Conservation (phyloP, 31 red algal species). For the Porphyra umbilicalis region DNA sequence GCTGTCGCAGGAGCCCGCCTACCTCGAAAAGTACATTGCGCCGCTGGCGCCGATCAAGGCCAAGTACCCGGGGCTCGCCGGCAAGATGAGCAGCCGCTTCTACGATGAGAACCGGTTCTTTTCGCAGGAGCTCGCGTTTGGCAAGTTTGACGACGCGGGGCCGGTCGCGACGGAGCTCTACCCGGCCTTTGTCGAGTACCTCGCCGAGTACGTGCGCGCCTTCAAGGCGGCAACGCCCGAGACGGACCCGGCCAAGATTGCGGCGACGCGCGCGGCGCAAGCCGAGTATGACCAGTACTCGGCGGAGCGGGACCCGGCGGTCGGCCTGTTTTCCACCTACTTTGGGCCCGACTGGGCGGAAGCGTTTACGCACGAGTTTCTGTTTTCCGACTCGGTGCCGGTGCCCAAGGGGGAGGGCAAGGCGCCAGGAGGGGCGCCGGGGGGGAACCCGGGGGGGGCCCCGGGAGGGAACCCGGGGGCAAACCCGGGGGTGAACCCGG, state of each 20-base stretch:
- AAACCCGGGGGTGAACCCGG: no score
- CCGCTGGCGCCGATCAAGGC: constrained; percentile 48
- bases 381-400: constrained; percentile 68
- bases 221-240: constrained; percentile 34
- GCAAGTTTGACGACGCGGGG: constrained; percentile 64
- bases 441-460: not conserved
- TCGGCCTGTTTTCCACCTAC: constrained; percentile 77
- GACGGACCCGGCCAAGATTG: constrained; percentile 18
- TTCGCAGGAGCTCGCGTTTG: constrained; percentile 84
- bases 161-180: constrained; percentile 47
- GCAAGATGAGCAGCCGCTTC: constrained; percentile 74
- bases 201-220: constrained; percentile 44
- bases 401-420: constrained; percentile 12
- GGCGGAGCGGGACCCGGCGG: constrained; percentile 83
- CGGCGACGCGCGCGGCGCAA: constrained; percentile 26
- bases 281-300: constrained; percentile 91
- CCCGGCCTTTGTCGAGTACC: constrained; percentile 79
- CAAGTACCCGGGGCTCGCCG: constrained; percentile 66
- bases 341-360: constrained; percentile 84
- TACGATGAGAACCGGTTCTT: constrained; percentile 95
- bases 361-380: constrained; percentile 85
- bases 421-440: not conserved
- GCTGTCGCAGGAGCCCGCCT: constrained; percentile 42
- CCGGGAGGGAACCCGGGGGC: no score
- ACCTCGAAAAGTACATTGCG: constrained; percentile 73